A percentile compares a stretch with the other conserved stretches of the same genome.
Conservation (phyloP, 495 filamentous ascomycete species). For the Penicillium simplicissimum region DNA sequence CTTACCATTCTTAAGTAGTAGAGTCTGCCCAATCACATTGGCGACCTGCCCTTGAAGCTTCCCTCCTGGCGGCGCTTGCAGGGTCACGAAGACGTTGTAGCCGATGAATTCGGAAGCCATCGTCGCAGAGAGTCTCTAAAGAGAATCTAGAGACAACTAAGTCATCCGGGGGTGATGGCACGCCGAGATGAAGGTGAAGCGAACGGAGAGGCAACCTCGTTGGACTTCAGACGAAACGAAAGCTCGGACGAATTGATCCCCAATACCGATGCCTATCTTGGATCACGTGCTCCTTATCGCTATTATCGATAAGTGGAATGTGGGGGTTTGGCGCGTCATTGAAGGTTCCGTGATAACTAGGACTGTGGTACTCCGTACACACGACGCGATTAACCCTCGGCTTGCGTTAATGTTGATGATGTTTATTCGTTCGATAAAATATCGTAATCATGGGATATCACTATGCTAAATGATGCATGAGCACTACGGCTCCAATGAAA, state of each 20-base stretch:
- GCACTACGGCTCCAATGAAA: not conserved
- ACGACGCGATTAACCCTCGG: not conserved
- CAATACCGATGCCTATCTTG: conserved; percentile 1
- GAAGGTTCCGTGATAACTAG: not conserved
- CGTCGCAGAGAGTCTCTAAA: conserved; percentile 11
- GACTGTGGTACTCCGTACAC: not conserved
- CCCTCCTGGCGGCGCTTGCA: conserved; percentile 64
- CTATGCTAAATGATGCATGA: conserved; percentile 8
- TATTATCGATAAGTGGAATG: conserved; percentile 24
- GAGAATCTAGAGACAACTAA: not conserved
- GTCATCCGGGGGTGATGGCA: not conserved
- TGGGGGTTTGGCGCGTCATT: conserved; percentile 6
- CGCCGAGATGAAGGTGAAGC: not conserved
- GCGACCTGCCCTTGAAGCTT: conserved; percentile 73
- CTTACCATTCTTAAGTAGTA: conserved; percentile 80
- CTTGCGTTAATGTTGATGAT: not conserved
- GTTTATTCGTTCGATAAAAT: not conserved
- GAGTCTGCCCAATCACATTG: conserved; percentile 67
- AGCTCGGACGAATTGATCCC: conserved; percentile 16
- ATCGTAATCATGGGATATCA: conserved; percentile 7
- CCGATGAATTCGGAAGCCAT: conserved; percentile 78
- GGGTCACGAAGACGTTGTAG: conserved; percentile 72
- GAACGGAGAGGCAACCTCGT: conserved; percentile 1
- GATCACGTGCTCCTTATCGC: conserved; percentile 5
- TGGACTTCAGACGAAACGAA: conserved; percentile 5